Evolutionary conservation across 345 rosid species (phyloP), one percentile per base, ranked within the genome.

Genomic region (Ceriops decandra): DNA sequence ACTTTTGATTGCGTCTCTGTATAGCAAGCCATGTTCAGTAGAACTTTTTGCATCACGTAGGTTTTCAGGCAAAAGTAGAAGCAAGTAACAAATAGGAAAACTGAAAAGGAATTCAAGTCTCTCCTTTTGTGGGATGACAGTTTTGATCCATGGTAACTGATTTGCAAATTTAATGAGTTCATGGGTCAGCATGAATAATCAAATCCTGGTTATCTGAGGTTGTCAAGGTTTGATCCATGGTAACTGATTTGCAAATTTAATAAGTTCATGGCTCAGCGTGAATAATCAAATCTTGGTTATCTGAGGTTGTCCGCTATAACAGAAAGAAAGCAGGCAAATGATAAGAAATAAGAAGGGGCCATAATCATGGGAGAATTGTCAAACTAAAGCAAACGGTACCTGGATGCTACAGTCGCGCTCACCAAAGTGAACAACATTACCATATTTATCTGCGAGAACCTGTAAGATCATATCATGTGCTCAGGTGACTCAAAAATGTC

Each of bases 361-460:
- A 42, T 42, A 15, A 42, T 42, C 19, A 13, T 15, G 17, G 49
- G 19, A 11, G 17, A 42, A 11, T 17, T 42, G 49, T 42, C 49
- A 42, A 42, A 38, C 15, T 42, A 42, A 42, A 42, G 49, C 19
- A 42, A 42, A 42, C 22, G 47, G 46, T 87, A 95, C 99, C 96
- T 95, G 99, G 75, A 95, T 95, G 76, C 97, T 95, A 86, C 99
- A 95, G 85, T 95, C 99, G 70, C 99, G 93, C 86, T 95, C 99
- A 70, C 99, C 97, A 71, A 89, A 95, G 80, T 95, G 99, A 76
- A 95, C 97, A 75, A 91, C 99, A 74, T 95, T 91, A 63, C 99
- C 97, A 74, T 79, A 81, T 78, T 91, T 91, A 85, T 95, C 99
- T 21, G 99, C 96, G 72, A 95, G 95, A 76, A 95, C 93, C 99